Base-by-base conservation (phyloP, 805 yeast species). In the Candida ponderosae region DNA sequence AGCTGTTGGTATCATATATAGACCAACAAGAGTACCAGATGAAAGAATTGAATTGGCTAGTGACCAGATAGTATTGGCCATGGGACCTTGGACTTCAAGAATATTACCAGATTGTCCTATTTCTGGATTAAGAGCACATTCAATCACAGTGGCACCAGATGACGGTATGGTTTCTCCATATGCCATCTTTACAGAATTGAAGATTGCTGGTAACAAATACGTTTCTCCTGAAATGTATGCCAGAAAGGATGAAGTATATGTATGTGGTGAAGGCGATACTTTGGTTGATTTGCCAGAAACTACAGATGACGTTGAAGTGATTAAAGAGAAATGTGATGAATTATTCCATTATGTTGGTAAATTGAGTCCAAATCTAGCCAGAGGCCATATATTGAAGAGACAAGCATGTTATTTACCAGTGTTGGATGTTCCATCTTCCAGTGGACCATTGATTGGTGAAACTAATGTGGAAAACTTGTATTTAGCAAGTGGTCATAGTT, bases 341-440 rank as follows among this genome's bases (percentile, higher is more conserved):
- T 65, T 90, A 39, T 89, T 84, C 57, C 70, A 72, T 45, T 81
- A 80, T 53, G 97, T 90, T 10, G 80, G 93, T 2, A 79, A 77
- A 51, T 60, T 90, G 34, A 77, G 88, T 3, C 74, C 79, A 32
- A 76, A 76, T 51, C 66, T 93, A 43, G 67, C 76, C 19, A 72
- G 70, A 37, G 97, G 97, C 27, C 77, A 76, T 43, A 74, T 90
- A 30, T 65, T 84, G 44, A 79, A 81, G 50, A 74, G 86, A 43
- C 97, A 93, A 62, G 97, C 97, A 4, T 90, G 98, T 60, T 90
- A 88, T 58, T 68, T 90, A 51, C 98, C 98, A 1, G 96, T 90
- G 5, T 71, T 90, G 36, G 96, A 90, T 55, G 90, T 88, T 8
- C 95, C 97, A 1, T 82, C 94, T 5, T 76, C 86, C 29, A 76